Evolutionary conservation across 805 yeast genomes (phyloP), one percentile per base, ranked within the genome.

Genomic region (Kodamaea fukazawae): DNA sequence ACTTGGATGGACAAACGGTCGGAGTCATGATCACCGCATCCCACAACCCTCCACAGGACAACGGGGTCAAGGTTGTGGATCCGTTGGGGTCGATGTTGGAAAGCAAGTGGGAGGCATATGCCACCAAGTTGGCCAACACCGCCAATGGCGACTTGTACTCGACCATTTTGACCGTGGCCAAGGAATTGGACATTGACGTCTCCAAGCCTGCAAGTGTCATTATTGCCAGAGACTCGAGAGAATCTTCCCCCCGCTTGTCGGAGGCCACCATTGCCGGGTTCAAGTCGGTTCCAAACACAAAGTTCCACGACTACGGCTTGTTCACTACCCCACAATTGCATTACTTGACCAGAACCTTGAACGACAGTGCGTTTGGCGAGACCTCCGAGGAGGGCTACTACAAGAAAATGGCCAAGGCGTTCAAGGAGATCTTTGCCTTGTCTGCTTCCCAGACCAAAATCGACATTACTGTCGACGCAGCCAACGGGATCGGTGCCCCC

Each of bases 1-100:
- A 68, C 44, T 65, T 85, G 23, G 65, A 67, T 1, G 86, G 91
- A 1, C 70, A 83, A 51, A 76, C 84, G 7, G 76, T 90, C 22
- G 99, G 99, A n/a, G 83, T 90, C 9, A 91, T 93, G 97, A 82
- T 93, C 54, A 93, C 97, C 1, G 97, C 96, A 0, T 85, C 95
- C 0, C 97, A 89, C 61, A 89, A 89, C 54, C 96, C 96, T 0
- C 96, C 97, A 0, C 70, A 70, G 30, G 51, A 47, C 13, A 57
- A 57, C 25, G 62, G 62, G 1, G 62, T 57, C 29, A 91, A 91
- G 63, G 72, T 93, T n/a, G 87, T 91, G 16, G 98, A 91, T 50
- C 97, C 98, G 1, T 65, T 74, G 57, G 97, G 98, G 17, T 88
- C 85, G 46, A 90, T 90, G 97, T 73, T 90, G 50, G 83, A 78